Evolutionary conservation across 1,284 basidiomycete genomes (phyloP).

Genomic region (Naganishia sp.): DNA sequence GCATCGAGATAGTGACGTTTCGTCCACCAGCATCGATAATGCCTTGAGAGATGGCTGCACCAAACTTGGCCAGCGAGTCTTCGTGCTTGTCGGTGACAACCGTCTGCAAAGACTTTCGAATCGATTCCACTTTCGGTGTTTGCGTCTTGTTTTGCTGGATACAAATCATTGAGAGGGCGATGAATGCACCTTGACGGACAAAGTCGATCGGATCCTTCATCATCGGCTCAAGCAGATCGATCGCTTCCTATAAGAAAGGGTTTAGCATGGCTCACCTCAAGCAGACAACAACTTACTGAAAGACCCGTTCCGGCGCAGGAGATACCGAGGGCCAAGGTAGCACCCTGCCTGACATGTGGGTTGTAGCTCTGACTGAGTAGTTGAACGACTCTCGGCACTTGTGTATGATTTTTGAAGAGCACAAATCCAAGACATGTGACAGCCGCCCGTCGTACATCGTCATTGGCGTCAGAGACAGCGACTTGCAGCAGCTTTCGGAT

Average conservation of each 20-base stretch:
- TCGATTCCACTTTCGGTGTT: slow-evolving; percentile 74
- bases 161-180: slow-evolving; percentile 91
- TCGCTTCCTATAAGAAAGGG: slow-evolving; percentile 66
- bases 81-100: slow-evolving; percentile 93
- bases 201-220: slow-evolving; percentile 96
- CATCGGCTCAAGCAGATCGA: slow-evolving; percentile 93
- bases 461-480: slow-evolving; percentile 93
- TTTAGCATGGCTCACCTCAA: neutral
- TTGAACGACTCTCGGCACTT: slow-evolving; percentile 93
- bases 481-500: slow-evolving; percentile 87
- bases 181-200: slow-evolving; percentile 94
- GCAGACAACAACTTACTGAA: slow-evolving; percentile 59
- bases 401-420: slow-evolving; percentile 89
- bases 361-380: slow-evolving; percentile 96
- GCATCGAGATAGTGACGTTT: slow-evolving; percentile 88
- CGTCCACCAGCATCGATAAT: slow-evolving; percentile 94
- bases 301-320: slow-evolving; percentile 96
- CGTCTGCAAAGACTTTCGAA: slow-evolving; percentile 79
- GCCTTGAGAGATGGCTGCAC: slow-evolving; percentile 89
- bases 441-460: slow-evolving; percentile 90
- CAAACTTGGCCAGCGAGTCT: slow-evolving; percentile 95
- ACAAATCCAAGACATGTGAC: slow-evolving; percentile 93
- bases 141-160: slow-evolving; percentile 91
- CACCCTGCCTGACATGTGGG: slow-evolving; percentile 94
- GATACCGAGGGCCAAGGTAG: slow-evolving; percentile 89